These are phyloP conservation scores for Retiboletus flavoniger DNA, from an alignment of 1,284 basidiomycete genomes.

Conservation along the genomic window DNA sequence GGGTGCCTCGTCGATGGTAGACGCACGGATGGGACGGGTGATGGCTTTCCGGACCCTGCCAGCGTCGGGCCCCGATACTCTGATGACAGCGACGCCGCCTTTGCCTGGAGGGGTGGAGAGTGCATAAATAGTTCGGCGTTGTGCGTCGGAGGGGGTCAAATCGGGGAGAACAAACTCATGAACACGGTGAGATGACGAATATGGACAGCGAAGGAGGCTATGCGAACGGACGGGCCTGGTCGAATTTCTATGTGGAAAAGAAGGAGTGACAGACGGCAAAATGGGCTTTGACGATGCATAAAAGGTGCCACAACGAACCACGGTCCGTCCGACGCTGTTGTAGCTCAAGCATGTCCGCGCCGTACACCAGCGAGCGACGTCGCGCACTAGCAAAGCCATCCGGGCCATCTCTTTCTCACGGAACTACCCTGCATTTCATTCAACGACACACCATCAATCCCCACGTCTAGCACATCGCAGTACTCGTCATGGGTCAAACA, in stretches of 20 bases:
- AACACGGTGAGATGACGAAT: conserved; percentile 10
- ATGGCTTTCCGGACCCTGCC: conserved; percentile 58
- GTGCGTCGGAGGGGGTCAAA: conserved; percentile 52
- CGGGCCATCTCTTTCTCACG: conserved; percentile 20
- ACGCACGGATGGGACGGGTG: conserved; percentile 24
- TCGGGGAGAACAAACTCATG: background rate
- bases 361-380: conserved; percentile 16
- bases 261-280: conserved; percentile 10
- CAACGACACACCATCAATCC: background rate
- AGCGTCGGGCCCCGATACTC: conserved; percentile 77
- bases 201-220: conserved; percentile 17
- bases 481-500: conserved; percentile 67
- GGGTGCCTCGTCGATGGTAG: conserved; percentile 39
- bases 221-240: conserved; percentile 13
- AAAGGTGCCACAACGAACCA: conserved; percentile 6
- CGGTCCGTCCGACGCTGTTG: conserved; percentile 1
- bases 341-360: conserved; percentile 21
- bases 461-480: conserved; percentile 9
- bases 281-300: conserved; percentile 9
- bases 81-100: conserved; percentile 77
- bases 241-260: conserved; percentile 31
- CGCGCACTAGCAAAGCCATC: background rate
- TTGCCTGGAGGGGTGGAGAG: conserved; percentile 82
- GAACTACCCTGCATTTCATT: background rate
- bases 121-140: conserved; percentile 78